Conservation (phyloP, 2,329 filamentous ascomycete species). For the Talaromyces sp. region DNA sequence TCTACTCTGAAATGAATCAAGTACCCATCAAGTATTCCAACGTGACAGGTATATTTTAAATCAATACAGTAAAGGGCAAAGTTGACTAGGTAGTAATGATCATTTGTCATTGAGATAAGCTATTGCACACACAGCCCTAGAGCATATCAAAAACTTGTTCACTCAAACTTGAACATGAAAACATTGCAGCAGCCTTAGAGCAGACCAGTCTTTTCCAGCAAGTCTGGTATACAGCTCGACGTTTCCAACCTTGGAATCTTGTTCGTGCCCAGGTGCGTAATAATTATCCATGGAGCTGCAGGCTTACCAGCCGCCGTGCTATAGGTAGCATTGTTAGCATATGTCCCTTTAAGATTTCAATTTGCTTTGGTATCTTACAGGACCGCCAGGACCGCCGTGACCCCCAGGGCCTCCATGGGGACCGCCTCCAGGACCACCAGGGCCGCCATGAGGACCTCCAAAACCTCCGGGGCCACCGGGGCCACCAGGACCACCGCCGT, state of each 20-base stretch:
- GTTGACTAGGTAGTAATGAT: too few species aligned
- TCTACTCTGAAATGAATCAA: too few species aligned
- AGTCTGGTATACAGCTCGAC: not conserved
- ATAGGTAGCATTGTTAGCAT: not conserved
- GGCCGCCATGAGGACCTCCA: not conserved
- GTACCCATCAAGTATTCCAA: too few species aligned
- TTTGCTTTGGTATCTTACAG: not conserved
- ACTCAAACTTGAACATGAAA: not conserved
- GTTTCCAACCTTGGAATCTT: not conserved
- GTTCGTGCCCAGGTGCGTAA: not conserved
- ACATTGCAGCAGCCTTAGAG: not conserved
- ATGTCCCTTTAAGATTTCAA: not conserved
- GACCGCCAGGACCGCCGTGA: not conserved
- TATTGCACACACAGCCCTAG: not conserved
- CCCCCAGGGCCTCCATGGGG: not conserved
- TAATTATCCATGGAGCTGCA: not conserved
- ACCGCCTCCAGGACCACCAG: not conserved
- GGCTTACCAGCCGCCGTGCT: constrained; percentile 7
- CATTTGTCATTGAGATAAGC: too few species aligned
- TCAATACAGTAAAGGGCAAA: too few species aligned
- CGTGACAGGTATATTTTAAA: too few species aligned
- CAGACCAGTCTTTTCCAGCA: not conserved
- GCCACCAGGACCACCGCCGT: not conserved
- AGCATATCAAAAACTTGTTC: not conserved
- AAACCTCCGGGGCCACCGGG: not conserved